phyloP scores from a whole-genome alignment of 2,329 filamentous ascomycete species.

The Neopestalotiopsis clavispora region DNA sequence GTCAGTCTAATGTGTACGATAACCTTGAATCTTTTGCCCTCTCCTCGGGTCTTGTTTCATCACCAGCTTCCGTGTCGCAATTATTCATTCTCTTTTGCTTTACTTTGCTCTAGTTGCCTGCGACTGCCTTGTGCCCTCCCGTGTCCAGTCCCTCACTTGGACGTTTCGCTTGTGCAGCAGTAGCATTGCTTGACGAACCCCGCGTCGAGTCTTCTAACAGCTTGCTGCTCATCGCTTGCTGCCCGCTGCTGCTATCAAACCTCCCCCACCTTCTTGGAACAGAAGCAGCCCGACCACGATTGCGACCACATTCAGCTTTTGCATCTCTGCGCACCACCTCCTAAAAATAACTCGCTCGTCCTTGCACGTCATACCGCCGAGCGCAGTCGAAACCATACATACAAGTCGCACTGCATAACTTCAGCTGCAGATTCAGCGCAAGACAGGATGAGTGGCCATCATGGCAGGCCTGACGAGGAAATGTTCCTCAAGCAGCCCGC shows the following conservation, averaged over 20 bases:
- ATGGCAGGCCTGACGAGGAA: slow-evolving; percentile 78
- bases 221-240: slow-evolving; percentile 4
- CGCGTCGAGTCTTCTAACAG: background rate
- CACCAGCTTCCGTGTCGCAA: slow-evolving; percentile 21
- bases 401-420: slow-evolving; percentile 4
- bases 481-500: slow-evolving; percentile 75
- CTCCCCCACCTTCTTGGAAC: slow-evolving; percentile 28
- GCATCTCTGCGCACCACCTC: slow-evolving; percentile 23
- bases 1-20: slow-evolving; percentile 19
- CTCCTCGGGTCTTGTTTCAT: slow-evolving; percentile 27
- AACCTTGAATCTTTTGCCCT: slow-evolving; percentile 24
- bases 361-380: slow-evolving; percentile 7
- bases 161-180: background rate
- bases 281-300: slow-evolving; percentile 20
- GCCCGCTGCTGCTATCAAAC: slow-evolving; percentile 17
- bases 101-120: background rate
- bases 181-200: background rate
- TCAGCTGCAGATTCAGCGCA: slow-evolving; percentile 33
- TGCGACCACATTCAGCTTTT: slow-evolving; percentile 21
- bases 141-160: background rate
- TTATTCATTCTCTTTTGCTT: slow-evolving; percentile 17
- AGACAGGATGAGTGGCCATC: slow-evolving; percentile 61
- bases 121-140: background rate
- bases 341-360: slow-evolving; percentile 30
- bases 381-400: slow-evolving; percentile 18